Base-by-base conservation (phyloP, 164 flowering plant genomes). In the Tetracentron sinense region DNA sequence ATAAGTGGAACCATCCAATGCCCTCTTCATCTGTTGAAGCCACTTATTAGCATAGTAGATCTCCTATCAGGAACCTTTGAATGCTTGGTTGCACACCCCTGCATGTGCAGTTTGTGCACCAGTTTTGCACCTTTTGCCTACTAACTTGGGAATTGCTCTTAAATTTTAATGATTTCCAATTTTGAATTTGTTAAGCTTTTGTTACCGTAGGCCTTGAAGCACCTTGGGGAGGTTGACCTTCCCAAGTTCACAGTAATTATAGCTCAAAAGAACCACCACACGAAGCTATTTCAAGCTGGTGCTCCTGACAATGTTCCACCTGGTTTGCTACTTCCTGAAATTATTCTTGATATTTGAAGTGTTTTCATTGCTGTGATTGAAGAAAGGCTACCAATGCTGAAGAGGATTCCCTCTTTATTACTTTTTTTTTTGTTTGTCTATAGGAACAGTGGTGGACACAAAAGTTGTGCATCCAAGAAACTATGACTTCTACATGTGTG, bases 381-480 rank as follows among this genome's bases (percentile, higher is more conserved):
- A n/a, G n/a, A 3, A 31, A 15, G 56, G 53, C 33, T 12, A 42
- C 38, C 15, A 63, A 8, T n/a, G 26, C 50, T 48, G 2, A 50
- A 27, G 57, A 11, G 7, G 16, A 0, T 62, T 25, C 25, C 6
- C 49, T 49, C 30, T 53, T 22, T 47, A 7, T 28, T 33, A n/a
- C n/a, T 54, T 50, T 63, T 27, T 62, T 29, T 44, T 30, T 48
- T 7, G 63, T 7, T 29, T 30, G 25, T 67, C 42, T 61, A 0
- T 79, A 92, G 97, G 97, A 54, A 92, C 97, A 2, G 87, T 92
- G 49, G 95, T 90, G 50, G 98, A 92, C 68, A 79, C 83, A 22
- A 70, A 73, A 63, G 68, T 92, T 58, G 89, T 85, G 65, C 98
- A 88, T 71, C 95, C 96, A 14, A 81, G 74, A 44, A 83, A 85